Evolutionary conservation across 1,284 basidiomycete species (phyloP), one percentile per base, ranked within the genome.

Genomic region (Cutaneotrichosporon mucoides): DNA sequence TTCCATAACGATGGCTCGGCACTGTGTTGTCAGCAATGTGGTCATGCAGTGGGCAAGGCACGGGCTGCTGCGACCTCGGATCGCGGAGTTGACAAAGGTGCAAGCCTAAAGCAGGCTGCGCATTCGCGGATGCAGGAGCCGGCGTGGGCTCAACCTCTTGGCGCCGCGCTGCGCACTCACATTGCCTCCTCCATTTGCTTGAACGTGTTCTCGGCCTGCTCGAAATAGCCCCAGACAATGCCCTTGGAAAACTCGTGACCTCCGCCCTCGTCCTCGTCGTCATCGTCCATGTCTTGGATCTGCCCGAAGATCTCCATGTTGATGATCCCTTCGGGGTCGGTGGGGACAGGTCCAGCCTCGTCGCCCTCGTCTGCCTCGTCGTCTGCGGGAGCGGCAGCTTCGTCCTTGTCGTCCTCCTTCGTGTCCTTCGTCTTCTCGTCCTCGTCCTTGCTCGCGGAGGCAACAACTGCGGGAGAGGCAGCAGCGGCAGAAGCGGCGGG

Each of bases 241-340:
- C 80, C 85, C 60, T 80, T 79, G 16, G 88, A 89, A 75, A 95
- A 96, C 15, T 88, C 88, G 60, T 82, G 82, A n/a, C 67, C 66
- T n/a, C 63, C 62, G 24, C 24, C 24, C 24, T 24, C 24, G 24
- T 85, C 87, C 40, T 88, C 89, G 38, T 93, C 75, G 35, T 68
- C 66, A 41, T 76, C 92, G 76, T 94, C 92, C 77, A 96, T 85
- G 60, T 96, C 92, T 66, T 92, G 84, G 65, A 96, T 86, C 79
- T 96, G 92, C 34, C 77, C 72, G 75, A 95, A 92, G 37, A 84
- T 88, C 3, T 88, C 86, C 83, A 86, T 84, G 73, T 94, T 85
- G 74, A 95, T 86, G 61, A 83, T 70, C 9, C 65, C 69, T 24
- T 65, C 64, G 7, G 67, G 66, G 48, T 65, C 60, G 24, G 60